Evolutionary conservation across 805 yeast species (phyloP), one percentile per base, ranked within the genome.

Genomic region (Saturnispora bothae): DNA sequence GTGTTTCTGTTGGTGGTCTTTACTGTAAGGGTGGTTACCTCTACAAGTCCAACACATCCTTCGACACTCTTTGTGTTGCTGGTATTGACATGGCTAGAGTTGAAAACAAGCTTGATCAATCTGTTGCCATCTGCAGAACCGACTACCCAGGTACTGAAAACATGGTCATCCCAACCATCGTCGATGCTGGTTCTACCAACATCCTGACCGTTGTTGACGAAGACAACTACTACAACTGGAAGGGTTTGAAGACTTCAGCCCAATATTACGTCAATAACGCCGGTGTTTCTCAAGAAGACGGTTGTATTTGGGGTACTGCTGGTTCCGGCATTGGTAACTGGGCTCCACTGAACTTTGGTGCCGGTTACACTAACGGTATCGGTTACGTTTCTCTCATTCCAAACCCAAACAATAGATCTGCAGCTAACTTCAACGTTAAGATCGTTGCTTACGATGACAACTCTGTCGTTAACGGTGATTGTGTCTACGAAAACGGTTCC

Each of bases 131-230:
- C 54, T 92, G 98, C 73, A 83, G 96, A 71, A 89, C 98, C 45
- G 98, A 89, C 63, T 89, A 89, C 76, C 98, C 98, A 57, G 98
- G 98, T 68, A 80, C 96, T 48, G 98, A 89, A 70, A 86, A 86
- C 74, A 92, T 89, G 97, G 94, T 79, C 49, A 72, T 89, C 45
- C 97, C 98, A 60, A 88, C 97, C 43, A 67, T 74, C 46, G 81
- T 88, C 38, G 60, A 59, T 25, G 82, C 80, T 43, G 95, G 95
- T 52, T 52, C 66, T 28, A 50, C 71, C 28, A 61, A 69, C 54
- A 79, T 81, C 41, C 66, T 86, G 50, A 70, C 95, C 38, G 94
- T 81, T 49, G 96, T 88, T 46, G 71, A 85, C 61, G 73, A 76
- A 58, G 79, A 66, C 48, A 53, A 68, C 47, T 89, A 89, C 73